Base-by-base conservation (phyloP, 768 basidiomycete genomes). In the Inosperma sp. region DNA sequence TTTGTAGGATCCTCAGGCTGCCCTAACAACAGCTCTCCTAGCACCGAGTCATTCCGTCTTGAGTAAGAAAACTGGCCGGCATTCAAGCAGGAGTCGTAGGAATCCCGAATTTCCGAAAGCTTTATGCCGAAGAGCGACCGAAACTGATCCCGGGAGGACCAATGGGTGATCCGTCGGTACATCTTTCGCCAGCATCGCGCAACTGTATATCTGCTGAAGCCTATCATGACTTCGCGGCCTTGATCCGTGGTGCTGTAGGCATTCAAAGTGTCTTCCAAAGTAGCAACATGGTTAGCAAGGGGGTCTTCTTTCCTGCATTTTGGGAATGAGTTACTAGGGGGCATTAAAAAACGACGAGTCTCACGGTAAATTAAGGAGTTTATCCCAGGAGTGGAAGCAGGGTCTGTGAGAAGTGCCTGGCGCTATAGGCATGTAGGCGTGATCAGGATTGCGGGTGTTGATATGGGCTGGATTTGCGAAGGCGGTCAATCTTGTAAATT, bases 101-200 rank as follows among this genome's bases (percentile, higher is more conserved):
- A 16, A 19, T 1, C 1, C 33, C 14, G 8, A 16, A 3, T 7
- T 7, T 44, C 22, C 29, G 33, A 10, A 0, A 33, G 34, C n/a
- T n/a, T n/a, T n/a, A n/a, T n/a, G n/a, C n/a, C n/a, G 12, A 22
- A 31, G 44, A 44, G 9, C 13, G 17, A 0, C 34, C 44, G 30
- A 45, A 45, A 6, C 3, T 17, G 14, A 23, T 5, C 7, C 30
- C 21, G 21, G 3, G 44, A 45, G 44, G 23, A 45, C 44, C 30
- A 45, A 45, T 45, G 44, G 13, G 30, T 22, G 16, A 33, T 45
- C 30, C 13, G 30, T 31, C 7, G 29, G 21, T 46, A 23, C 44
- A 46, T 46, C 44, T 46, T 46, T 23, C 17, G 7, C 44, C 30
- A 46, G 12, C 44, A 46, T 7, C 43, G 19, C 33, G 43, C 43